A percentile compares a stretch with the other conserved stretches of the same genome.
phyloP scores from a whole-genome alignment of 306 rosid genomes.

The Medicago lupulina region DNA sequence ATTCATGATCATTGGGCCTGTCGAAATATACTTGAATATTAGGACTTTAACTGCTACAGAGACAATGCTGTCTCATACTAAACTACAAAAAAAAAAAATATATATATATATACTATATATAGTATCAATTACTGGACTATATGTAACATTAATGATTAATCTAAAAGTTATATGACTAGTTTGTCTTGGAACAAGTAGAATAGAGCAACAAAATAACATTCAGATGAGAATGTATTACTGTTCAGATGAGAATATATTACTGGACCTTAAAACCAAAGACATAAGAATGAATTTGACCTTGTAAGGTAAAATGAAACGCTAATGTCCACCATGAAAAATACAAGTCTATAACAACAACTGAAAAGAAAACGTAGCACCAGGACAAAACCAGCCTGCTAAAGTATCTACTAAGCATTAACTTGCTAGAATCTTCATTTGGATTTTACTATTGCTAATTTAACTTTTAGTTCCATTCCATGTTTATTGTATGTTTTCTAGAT shows the following conservation, averaged over 20 bases:
- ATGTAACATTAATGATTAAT: constrained; percentile 3
- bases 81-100: neutral
- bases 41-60: neutral
- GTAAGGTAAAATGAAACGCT: constrained; percentile 4
- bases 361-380: neutral
- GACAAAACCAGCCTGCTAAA: constrained; percentile 32
- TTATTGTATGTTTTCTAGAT: neutral
- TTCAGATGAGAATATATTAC: neutral
- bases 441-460: neutral
- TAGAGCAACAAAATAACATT: neutral
- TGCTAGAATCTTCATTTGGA: constrained; percentile 1
- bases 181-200: neutral
- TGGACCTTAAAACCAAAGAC: neutral
- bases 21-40: constrained; percentile 6
- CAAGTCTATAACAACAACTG: constrained; percentile 11
- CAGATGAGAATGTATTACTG: constrained; percentile 1
- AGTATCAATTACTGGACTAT: neutral
- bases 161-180: neutral
- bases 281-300: constrained; percentile 22
- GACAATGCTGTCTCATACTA: constrained; percentile 6
- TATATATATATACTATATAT: neutral
- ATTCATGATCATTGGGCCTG: constrained; percentile 10
- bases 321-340: constrained; percentile 2
- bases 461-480: neutral
- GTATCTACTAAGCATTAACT: neutral